These are phyloP conservation scores for Periconia sp. DNA, from an alignment of 2,329 filamentous ascomycete species.

Conservation along the genomic window DNA sequence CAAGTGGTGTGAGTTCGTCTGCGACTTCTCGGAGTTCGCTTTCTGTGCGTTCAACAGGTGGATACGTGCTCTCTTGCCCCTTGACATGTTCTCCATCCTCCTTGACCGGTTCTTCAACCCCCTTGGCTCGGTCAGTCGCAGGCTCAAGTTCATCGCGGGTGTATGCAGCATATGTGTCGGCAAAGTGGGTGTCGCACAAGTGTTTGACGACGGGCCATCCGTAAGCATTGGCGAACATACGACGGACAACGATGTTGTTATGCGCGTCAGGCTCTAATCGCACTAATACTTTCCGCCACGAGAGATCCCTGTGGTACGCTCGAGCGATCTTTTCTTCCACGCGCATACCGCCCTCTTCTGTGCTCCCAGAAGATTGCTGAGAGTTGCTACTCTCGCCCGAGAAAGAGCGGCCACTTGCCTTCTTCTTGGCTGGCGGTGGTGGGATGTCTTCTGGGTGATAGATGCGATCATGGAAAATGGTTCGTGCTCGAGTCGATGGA, in stretches of 20 bases:
- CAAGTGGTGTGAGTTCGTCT: slow-evolving; percentile 45
- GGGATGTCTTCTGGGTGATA: slow-evolving; percentile 96
- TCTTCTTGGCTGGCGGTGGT: slow-evolving; percentile 65
- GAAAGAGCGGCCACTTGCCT: slow-evolving; percentile 38
- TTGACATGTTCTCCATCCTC: slow-evolving; percentile 71
- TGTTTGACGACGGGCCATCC: slow-evolving; percentile 98
- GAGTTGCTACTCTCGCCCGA: slow-evolving; percentile 43
- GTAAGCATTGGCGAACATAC: slow-evolving; percentile 96
- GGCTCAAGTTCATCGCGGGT: slow-evolving; percentile 72
- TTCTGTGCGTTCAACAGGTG: slow-evolving; percentile 49
- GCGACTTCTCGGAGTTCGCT: slow-evolving; percentile 58
- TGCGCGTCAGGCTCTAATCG: slow-evolving; percentile 95
- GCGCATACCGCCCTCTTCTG: slow-evolving; percentile 71
- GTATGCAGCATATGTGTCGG: slow-evolving; percentile 70
- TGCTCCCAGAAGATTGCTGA: slow-evolving; percentile 29
- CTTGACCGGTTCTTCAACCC: slow-evolving; percentile 61
- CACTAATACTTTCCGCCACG: slow-evolving; percentile 96
- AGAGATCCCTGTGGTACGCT: slow-evolving; percentile 88
- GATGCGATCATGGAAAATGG: slow-evolving; percentile 95
- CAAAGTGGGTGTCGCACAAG: slow-evolving; percentile 92
- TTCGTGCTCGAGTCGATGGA: slow-evolving; percentile 78
- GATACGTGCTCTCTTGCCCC: slow-evolving; percentile 45
- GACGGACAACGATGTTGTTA: slow-evolving; percentile 96
- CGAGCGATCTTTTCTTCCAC: slow-evolving; percentile 98
- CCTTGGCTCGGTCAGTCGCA: slow-evolving; percentile 72